Evolutionary conservation across 1,139 yeast species (phyloP), one percentile per base, ranked within the genome.

Genomic region (Geotrichum fermentans): DNA sequence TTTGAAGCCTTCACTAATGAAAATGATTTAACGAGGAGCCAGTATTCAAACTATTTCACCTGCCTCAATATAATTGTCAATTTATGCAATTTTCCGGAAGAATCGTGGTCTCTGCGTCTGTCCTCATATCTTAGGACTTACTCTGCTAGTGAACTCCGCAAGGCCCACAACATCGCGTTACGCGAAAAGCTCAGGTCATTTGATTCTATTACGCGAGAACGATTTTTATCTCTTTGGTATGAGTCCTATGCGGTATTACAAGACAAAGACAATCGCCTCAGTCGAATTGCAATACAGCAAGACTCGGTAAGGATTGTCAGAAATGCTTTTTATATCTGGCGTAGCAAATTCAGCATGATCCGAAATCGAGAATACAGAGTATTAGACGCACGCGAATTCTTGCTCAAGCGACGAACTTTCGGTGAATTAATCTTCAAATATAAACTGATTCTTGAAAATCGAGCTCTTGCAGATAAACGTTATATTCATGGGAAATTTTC

Each of bases 1-100:
- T 60, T 60, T 40, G 57, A 58, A 28, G 50, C 56, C 3, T 61
- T 59, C 41, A 54, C 53, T 20, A 47, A 52, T 22, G 52, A 55
- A 16, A 60, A 60, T 41, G 40, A 51, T 8, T 46, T 59, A 34
- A 43, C 51, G 4, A 49, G 49, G 10, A 20, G 10, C 11, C 39
- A 33, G 21, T 50, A 45, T 22, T 17, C 32, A 16, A 47, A 47
- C 21, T 50, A 46, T 20, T 43, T 43, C 24, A 50, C 39, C 21
- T 40, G 46, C 7, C 37, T 50, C 11, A 50, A 36, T 20, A 40
- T 47, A 5, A 26, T 50, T 10, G 48, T 50, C 10, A 46, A 50
- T 34, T 39, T 50, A 2, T 46, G 50, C 36, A 38, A 22, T 26
- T 39, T 21, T 34, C 16, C 26, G 7, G 41, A 14, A 13, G 17